Evolutionary conservation across 2,329 filamentous ascomycete species (phyloP).

Genomic region (Aspergillus chevalieri): DNA sequence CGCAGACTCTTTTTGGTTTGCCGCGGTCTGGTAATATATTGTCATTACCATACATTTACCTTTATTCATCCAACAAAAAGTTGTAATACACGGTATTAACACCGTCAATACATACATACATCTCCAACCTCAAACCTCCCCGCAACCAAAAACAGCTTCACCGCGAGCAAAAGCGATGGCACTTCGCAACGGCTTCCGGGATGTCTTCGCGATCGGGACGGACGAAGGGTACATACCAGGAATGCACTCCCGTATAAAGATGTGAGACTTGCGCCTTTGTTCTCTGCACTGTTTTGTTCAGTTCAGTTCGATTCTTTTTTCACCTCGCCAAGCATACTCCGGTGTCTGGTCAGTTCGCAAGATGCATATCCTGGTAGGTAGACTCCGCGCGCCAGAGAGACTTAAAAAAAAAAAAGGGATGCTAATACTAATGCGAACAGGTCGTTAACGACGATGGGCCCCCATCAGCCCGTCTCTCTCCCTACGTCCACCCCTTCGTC

Average conservation of each 20-base stretch:
- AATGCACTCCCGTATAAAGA: not conserved
- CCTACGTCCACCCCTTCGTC: conserved; percentile 67
- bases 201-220: not conserved
- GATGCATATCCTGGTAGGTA: conserved; percentile 45
- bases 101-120: not conserved
- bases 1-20: conserved; percentile 29
- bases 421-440: conserved; percentile 11
- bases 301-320: not conserved
- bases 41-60: conserved; percentile 2
- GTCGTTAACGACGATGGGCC: conserved; percentile 67
- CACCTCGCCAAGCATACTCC: not conserved
- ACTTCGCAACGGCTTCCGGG: not conserved
- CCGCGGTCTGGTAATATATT: conserved; percentile 4
- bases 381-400: not conserved
- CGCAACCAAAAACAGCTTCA: not conserved
- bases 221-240: not conserved
- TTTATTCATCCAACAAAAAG: no score
- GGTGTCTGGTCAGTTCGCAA: not conserved
- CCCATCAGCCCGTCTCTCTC: conserved; percentile 64
- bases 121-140: not conserved
- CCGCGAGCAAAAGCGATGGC: not conserved
- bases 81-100: not conserved
- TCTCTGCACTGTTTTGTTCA: not conserved
- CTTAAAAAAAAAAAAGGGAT: not conserved
- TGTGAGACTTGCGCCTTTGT: not conserved